Conservation (phyloP, 257 asterid genomes). For the Rubia yunnanensis region DNA sequence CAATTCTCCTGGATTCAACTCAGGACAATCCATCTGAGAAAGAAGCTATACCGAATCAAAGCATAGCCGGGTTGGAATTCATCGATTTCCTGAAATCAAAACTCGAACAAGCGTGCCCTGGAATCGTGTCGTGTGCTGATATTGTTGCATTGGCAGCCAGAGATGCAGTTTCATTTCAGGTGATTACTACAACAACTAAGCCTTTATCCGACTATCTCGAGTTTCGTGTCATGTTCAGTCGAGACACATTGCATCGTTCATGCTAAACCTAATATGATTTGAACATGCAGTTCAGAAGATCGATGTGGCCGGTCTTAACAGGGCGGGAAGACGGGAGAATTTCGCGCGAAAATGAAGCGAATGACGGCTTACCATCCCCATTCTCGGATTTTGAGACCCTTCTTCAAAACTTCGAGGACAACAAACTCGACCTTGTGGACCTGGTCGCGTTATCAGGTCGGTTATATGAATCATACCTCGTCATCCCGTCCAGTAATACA, state of each 20-base stretch:
- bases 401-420: slow-evolving; percentile 10
- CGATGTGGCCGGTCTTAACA: slow-evolving; percentile 17
- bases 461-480: not conserved
- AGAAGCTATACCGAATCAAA: slow-evolving; percentile 39
- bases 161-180: slow-evolving; percentile 22
- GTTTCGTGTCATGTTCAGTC: too few species aligned
- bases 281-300: slow-evolving; percentile 8
- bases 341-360: slow-evolving; percentile 14
- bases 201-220: too few species aligned
- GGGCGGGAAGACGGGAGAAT: slow-evolving; percentile 28
- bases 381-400: slow-evolving; percentile 12
- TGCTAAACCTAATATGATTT: too few species aligned
- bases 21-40: slow-evolving; percentile 41
- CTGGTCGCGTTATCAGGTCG: slow-evolving; percentile 24
- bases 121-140: slow-evolving; percentile 74
- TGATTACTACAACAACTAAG: not conserved
- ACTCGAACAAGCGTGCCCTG: slow-evolving; percentile 49
- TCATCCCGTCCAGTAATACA: too few species aligned
- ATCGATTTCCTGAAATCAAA: slow-evolving; percentile 46
- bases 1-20: slow-evolving; percentile 44
- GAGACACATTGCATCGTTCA: too few species aligned
- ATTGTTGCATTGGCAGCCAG: slow-evolving; percentile 48
- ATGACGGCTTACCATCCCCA: slow-evolving; percentile 15
- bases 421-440: slow-evolving; percentile 14
- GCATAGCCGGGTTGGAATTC: slow-evolving; percentile 42